A percentile compares a stretch with the other conserved stretches of the same genome.
Evolutionary conservation across 2,329 filamentous ascomycete species (phyloP).

Genomic region (Verticillium albo-atrum): DNA sequence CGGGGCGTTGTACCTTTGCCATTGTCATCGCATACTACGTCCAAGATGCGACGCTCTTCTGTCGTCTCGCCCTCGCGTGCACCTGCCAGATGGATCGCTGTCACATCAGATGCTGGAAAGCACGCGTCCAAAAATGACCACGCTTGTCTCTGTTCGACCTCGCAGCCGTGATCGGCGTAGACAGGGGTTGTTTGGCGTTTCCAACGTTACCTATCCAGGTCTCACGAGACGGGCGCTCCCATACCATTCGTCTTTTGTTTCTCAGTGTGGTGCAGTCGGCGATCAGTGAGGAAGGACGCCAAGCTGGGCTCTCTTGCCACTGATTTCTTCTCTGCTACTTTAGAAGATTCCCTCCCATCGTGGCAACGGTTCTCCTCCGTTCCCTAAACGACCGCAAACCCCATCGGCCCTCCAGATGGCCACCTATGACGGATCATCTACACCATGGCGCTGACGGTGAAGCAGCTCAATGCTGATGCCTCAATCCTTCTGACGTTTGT

Average conservation of each 20-base stretch:
- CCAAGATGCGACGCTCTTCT: not conserved
- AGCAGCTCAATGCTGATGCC: conserved; percentile 60
- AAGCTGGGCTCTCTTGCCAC: not conserved
- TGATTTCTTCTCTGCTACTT: too few relatives aligned
- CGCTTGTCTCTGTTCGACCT: too few relatives aligned
- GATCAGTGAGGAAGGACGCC: not conserved
- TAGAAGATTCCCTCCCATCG: not conserved
- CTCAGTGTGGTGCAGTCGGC: conserved; percentile 34
- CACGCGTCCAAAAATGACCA: not conserved
- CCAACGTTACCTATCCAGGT: too few relatives aligned
- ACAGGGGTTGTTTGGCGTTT: not conserved
- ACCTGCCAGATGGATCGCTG: not conserved
- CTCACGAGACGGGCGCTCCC: too few relatives aligned
- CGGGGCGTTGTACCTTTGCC: not conserved
- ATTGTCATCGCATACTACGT: not conserved
- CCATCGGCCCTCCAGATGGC: not conserved
- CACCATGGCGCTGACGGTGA: conserved; percentile 26
- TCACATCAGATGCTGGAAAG: not conserved
- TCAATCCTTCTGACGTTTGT: conserved; percentile 62
- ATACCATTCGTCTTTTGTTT: conserved; percentile 41
- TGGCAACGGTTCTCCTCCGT: not conserved
- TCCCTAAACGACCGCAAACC: not conserved
- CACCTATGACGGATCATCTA: not conserved
- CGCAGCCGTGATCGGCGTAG: not conserved
- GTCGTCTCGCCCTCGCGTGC: not conserved